Conservation (phyloP, 176 grass and related monocot species). For the Coix lacrymajobi region DNA sequence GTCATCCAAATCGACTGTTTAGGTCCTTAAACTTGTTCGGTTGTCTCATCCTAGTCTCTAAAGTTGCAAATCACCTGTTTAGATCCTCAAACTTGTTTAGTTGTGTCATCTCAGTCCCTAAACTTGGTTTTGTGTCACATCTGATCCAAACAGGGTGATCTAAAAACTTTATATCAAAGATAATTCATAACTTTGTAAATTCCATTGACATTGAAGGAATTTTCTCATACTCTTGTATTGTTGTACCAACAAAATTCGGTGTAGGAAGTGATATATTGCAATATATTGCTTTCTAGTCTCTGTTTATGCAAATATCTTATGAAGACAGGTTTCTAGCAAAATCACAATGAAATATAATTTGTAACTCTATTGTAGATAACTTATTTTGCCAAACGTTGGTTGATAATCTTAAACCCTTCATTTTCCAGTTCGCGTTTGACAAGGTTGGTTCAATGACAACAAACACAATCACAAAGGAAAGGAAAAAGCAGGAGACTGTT, state of each 20-base stretch:
- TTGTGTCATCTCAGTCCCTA: too few species aligned
- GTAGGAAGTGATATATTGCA: not conserved
- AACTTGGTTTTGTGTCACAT: too few species aligned
- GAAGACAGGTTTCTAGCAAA: not conserved
- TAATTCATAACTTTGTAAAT: too few species aligned
- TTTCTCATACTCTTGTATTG: not conserved
- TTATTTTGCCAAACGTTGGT: not conserved
- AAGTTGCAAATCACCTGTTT: too few species aligned
- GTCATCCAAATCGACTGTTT: too few species aligned
- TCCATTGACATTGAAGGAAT: not conserved
- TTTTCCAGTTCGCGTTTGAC: conserved; percentile 78
- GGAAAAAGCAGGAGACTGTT: conserved; percentile 83
- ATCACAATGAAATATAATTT: not conserved
- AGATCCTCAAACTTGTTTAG: too few species aligned
- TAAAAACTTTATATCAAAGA: too few species aligned
- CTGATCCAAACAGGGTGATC: too few species aligned
- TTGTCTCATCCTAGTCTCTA: too few species aligned
- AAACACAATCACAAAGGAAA: conserved; percentile 92
- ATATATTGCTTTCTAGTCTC: not conserved
- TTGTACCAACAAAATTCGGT: not conserved
- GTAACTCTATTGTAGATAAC: not conserved
- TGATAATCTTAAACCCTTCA: not conserved
- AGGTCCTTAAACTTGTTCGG: too few species aligned
- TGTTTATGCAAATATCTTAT: not conserved
- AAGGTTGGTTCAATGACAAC: conserved; percentile 91